Percentiles rank a stretch among this genome's conserved stretches.
These are phyloP conservation scores for Moricandia moricandioides DNA, from an alignment of 345 rosid genomes.

Conservation along the genomic window DNA sequence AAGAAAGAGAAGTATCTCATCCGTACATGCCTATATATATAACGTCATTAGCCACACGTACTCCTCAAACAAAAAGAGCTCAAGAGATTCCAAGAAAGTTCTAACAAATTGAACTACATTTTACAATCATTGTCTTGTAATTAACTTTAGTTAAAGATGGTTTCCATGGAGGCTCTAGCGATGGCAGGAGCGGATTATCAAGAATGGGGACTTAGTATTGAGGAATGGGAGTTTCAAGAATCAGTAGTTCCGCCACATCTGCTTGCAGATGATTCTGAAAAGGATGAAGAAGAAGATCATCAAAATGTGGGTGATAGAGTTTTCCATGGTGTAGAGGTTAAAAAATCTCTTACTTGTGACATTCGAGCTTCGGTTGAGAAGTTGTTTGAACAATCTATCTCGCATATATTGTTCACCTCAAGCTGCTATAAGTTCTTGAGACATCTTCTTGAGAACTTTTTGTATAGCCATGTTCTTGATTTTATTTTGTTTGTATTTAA, in stretches of 20 bases:
- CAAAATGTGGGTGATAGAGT: constrained; percentile 6
- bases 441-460: constrained; percentile 15
- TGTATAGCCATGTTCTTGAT: constrained; percentile 8
- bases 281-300: constrained; percentile 14
- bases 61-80: constrained; percentile 15
- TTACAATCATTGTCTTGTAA: not conserved
- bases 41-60: constrained; percentile 16
- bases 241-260: constrained; percentile 33
- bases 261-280: constrained; percentile 25
- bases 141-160: constrained; percentile 2
- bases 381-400: not conserved
- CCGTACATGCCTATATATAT: constrained; percentile 7
- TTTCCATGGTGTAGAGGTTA: not conserved
- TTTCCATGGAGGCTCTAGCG: constrained; percentile 48
- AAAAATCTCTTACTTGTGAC: constrained; percentile 8
- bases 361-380: constrained; percentile 3
- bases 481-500: constrained; percentile 8
- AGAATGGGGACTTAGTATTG: constrained; percentile 35
- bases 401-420: constrained; percentile 16
- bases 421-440: constrained; percentile 4
- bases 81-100: not conserved
- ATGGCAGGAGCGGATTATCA: constrained; percentile 45
- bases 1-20: not conserved
- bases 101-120: constrained; percentile 8
- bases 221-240: constrained; percentile 43